Percentiles rank a stretch among this genome's conserved stretches.
Evolutionary conservation across 202 grass and related monocot species (phyloP).

Genomic region (Tripidium arundinaceum): DNA sequence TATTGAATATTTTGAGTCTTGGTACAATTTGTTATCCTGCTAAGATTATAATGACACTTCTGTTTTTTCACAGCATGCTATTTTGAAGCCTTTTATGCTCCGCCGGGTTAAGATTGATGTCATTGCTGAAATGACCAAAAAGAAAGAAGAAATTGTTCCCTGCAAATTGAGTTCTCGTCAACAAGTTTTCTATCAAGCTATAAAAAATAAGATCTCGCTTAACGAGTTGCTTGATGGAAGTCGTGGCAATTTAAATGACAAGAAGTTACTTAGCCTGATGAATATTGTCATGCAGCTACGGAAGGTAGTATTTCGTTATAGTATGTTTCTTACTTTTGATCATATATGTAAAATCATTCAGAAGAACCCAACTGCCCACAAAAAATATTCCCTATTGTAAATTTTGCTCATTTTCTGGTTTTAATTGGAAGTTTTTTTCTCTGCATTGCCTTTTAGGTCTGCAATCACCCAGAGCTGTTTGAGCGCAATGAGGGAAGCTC

Average conservation of each 20-base stretch:
- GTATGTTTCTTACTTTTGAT: neutral
- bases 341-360: neutral
- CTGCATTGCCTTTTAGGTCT: constrained; percentile 64
- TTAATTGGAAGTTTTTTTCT: constrained; percentile 12
- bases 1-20: constrained; percentile 11
- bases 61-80: constrained; percentile 71
- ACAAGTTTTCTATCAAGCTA: constrained; percentile 96
- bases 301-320: constrained; percentile 62
- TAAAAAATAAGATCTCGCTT: constrained; percentile 99
- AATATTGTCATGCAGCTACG: constrained; percentile 99
- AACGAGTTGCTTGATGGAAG: constrained; percentile 80
- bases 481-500: constrained; percentile 97
- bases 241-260: constrained; percentile 91
- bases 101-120: constrained; percentile 98
- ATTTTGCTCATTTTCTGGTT: neutral
- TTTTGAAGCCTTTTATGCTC: constrained; percentile 98
- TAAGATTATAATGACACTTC: constrained; percentile 13
- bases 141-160: constrained; percentile 88
- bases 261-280: constrained; percentile 96
- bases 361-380: neutral
- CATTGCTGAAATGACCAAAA: constrained; percentile 96
- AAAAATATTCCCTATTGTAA: neutral
- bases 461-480: constrained; percentile 99
- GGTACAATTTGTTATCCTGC: neutral
- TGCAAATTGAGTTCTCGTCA: constrained; percentile 98